Conservation (phyloP, 768 basidiomycete genomes). For the Phaffia australis region DNA sequence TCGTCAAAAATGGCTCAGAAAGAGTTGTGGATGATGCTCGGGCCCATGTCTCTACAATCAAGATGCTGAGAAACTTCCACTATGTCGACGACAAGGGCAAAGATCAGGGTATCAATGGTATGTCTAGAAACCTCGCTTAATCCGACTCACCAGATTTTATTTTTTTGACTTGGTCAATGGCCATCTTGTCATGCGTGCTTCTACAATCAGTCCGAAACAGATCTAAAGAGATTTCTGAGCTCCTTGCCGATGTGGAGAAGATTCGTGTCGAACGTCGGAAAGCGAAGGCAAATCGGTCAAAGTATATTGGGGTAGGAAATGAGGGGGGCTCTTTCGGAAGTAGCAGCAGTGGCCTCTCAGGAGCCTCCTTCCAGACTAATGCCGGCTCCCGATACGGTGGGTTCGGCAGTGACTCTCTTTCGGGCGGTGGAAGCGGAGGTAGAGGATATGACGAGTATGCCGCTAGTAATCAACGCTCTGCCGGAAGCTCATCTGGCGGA, state of each 20-base stretch:
- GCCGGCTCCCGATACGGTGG: constrained; percentile 54
- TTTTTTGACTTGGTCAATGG: not conserved
- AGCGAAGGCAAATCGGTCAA: constrained; percentile 79
- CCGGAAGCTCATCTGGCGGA: not conserved
- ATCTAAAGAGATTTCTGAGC: constrained; percentile 79
- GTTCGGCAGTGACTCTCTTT: constrained; percentile 50
- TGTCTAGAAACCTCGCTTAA: constrained; percentile 10
- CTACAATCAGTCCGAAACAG: constrained; percentile 71
- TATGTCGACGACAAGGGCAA: constrained; percentile 98
- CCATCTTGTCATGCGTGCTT: not conserved
- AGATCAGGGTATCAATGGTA: constrained; percentile 94
- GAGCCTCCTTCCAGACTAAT: constrained; percentile 45
- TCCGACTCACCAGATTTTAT: constrained; percentile 20
- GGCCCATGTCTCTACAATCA: constrained; percentile 84
- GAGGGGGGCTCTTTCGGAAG: constrained; percentile 44
- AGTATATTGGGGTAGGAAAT: constrained; percentile 78
- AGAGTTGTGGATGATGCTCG: constrained; percentile 96
- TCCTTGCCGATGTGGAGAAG: constrained; percentile 79
- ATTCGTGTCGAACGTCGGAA: constrained; percentile 82
- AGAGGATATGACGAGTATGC: constrained; percentile 31
- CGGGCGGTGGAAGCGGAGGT: constrained; percentile 33
- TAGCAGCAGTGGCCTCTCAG: constrained; percentile 18
- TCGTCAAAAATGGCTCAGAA: constrained; percentile 93
- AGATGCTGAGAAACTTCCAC: constrained; percentile 95
- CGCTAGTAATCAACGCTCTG: not conserved